Evolutionary conservation across 345 rosid genomes (phyloP), one percentile per base, ranked within the genome.

Genomic region (Populus pruinosa): DNA sequence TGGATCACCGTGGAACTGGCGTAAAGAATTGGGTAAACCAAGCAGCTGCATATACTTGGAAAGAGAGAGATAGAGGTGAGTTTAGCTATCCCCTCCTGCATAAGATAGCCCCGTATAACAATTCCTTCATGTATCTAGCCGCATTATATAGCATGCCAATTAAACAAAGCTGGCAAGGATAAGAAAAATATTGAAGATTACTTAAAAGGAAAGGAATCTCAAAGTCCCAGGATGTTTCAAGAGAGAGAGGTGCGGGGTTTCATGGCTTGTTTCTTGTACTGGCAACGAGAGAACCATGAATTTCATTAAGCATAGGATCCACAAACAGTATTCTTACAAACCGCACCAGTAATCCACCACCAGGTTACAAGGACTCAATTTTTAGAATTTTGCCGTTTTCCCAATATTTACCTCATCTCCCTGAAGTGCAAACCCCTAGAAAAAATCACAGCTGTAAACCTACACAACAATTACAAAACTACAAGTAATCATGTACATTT

Each of bases 401-500:
- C 75, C 18, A 38, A 76, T 47, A 20, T 27, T 67, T 67, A 23
- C 71, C 74, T 68, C 71, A 20, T 39, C 72, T 71, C 49, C 68
- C 73, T 70, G 70, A 14, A 59, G 77, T 59, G 82, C 80, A 74
- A 38, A 59, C 59, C 47, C 80, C 82, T 67, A 43, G 73, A 83
- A 83, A 72, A 50, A 78, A 80, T 74, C 47, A 71, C 67, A 29
- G 21, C 79, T 66, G 71, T 3, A 38, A 43, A 56, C 35, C 63
- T 47, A 35, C 36, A 9, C 33, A 35, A 67, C n/a, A 67, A 76
- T 61, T 35, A 67, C n/a, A 73, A 77, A 81, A 80, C 33, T 73
- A 74, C 80, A 79, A 71, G 38, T 71, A 69, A 78, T 72, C 82
- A 85, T 83, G 68, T 85, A 87, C 90, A 84, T 50, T 41, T 73